Base-by-base conservation (phyloP, 164 flowering plant genomes). In the Liquidambar formosana region DNA sequence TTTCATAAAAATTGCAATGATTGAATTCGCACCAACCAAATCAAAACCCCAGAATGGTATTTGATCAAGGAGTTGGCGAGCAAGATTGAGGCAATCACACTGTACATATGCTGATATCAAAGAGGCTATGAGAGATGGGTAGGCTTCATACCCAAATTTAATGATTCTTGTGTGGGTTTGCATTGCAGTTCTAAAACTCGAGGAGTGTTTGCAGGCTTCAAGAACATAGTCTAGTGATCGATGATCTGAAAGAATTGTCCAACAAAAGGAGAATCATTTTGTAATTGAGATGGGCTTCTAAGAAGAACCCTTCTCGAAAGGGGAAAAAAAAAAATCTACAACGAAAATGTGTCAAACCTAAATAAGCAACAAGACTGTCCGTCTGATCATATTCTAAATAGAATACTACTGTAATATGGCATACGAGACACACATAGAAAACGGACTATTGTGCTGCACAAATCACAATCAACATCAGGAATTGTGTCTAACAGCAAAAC, bases 141-240 rank as follows among this genome's bases (percentile, higher is more conserved):
- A 52, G 41, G 54, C 73, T 33, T 61, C 83, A 57, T 77, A 82
- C 41, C 92, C 94, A 15, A 75, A 75, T 75, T 77, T 83, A 63
- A 88, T 54, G 61, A 89, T 67, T 27, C 67, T 75, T 16, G 78
- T 49, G 51, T 86, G 87, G 26, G 46, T 63, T 51, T 67, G 43
- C 23, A 12, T 26, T 1, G 76, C 78, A 57, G 70, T 48, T 43
- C 19, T 76, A 19, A 43, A 33, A 47, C 76, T 60, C 46, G 48
- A 33, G 15, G 64, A 49, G 28, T 4, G n/a, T 26, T 70, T 76
- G 73, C 72, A 73, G 22, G 70, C 47, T 45, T 70, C 68, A 48
- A 79, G 73, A 58, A 72, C 61, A 44, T 41, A 23, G 14, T 49
- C 18, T 38, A 74, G 54, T 0, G 10, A 18, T 51, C 43, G 77